A percentile compares a stretch with the other conserved stretches of the same genome.
phyloP scores from a whole-genome alignment of 1,284 basidiomycete genomes.

The Ceratobasidium sp. region DNA sequence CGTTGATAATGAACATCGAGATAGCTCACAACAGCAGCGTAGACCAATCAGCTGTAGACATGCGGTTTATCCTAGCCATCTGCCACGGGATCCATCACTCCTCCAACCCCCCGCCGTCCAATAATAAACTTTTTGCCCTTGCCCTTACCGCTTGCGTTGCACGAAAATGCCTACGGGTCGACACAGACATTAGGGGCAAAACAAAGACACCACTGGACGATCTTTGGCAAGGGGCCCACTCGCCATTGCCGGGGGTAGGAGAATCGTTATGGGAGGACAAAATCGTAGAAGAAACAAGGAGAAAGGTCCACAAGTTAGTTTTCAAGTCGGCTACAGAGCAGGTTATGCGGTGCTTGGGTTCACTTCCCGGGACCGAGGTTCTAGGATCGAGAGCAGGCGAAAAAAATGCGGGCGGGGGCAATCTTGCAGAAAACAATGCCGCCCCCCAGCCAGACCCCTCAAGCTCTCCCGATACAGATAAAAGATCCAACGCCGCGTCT shows the following conservation, averaged over 20 bases:
- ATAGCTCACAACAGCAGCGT: background rate
- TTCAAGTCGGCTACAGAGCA: background rate
- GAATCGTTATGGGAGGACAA: constrained; percentile 8
- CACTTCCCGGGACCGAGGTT: too few species aligned
- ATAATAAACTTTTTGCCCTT: background rate
- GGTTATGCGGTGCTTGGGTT: background rate
- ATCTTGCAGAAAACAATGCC: too few species aligned
- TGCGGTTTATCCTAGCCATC: background rate
- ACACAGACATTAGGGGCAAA: background rate
- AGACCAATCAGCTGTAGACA: background rate
- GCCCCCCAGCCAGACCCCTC: too few species aligned
- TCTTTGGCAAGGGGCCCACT: background rate
- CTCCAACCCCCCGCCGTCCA: too few species aligned
- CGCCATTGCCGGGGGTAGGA: background rate
- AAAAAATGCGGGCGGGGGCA: too few species aligned
- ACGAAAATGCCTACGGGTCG: background rate
- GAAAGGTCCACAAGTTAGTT: background rate
- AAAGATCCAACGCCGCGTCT: background rate
- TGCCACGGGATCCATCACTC: background rate
- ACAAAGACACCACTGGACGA: background rate
- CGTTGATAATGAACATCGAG: background rate
- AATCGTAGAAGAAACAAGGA: background rate
- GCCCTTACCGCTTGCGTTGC: background rate
- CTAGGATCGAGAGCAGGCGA: too few species aligned
- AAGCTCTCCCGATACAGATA: too few species aligned